phyloP scores from a whole-genome alignment of 208 protist species.

The Sergeia podlipaevii region DNA sequence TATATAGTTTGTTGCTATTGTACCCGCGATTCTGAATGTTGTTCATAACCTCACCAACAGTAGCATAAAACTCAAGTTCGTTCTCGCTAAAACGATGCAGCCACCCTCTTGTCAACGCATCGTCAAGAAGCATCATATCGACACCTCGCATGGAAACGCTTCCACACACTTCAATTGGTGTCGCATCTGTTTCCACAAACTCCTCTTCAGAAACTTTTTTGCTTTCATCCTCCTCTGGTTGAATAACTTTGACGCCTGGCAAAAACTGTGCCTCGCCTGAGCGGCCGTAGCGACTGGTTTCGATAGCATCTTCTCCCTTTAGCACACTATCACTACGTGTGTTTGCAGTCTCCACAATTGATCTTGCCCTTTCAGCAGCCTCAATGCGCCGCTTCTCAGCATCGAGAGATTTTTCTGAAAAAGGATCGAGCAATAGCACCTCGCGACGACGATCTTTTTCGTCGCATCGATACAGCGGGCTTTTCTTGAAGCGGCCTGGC shows the following conservation, averaged over 20 bases:
- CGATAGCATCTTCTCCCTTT: background rate
- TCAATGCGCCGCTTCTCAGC: conserved; percentile 32
- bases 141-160: conserved; percentile 76
- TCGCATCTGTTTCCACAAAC: conserved; percentile 18
- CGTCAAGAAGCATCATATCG: conserved; percentile 83
- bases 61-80: conserved; percentile 66
- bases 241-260: conserved; percentile 10
- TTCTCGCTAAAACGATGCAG: conserved; percentile 63
- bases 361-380: conserved; percentile 33
- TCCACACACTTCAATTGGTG: conserved; percentile 51
- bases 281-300: conserved; percentile 24
- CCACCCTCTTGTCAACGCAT: conserved; percentile 70
- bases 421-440: conserved; percentile 70
- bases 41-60: conserved; percentile 50
- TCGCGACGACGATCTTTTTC: conserved; percentile 65
- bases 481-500: conserved; percentile 21
- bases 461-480: conserved; percentile 37
- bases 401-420: conserved; percentile 62
- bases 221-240: conserved; percentile 2
- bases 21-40: conserved; percentile 66
- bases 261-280: conserved; percentile 72
- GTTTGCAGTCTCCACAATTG: conserved; percentile 23
- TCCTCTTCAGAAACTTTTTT: conserved; percentile 18
- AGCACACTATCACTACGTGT: conserved; percentile 7
- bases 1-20: conserved; percentile 66